A percentile compares a stretch with the other conserved stretches of the same genome.
Evolutionary conservation across 1,139 yeast species (phyloP).

Genomic region (Kluyveromyces sp.): DNA sequence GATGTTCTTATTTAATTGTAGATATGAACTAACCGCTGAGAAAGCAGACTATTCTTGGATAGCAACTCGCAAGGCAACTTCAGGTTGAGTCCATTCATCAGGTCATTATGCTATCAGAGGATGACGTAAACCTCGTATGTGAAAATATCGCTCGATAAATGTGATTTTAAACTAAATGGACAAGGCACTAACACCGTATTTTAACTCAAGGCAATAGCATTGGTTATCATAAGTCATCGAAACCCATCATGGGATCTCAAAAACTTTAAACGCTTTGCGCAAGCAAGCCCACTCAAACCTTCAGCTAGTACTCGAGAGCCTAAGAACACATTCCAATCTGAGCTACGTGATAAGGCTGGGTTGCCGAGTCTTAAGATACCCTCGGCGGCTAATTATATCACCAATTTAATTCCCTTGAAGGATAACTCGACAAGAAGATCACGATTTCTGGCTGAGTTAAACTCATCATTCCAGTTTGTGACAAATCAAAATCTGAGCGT

Average conservation of each 20-base stretch:
- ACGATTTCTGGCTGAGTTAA: conserved; percentile 7
- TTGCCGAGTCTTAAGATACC: not conserved
- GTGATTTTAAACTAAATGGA: not conserved
- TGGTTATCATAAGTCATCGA: conserved; percentile 6
- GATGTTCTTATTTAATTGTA: no score
- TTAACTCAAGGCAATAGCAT: conserved; percentile 5
- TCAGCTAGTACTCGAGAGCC: not conserved
- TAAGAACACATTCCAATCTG: not conserved
- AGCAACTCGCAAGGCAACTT: no score
- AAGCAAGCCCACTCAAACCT: no score
- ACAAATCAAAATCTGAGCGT: conserved; percentile 10
- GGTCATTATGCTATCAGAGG: not conserved
- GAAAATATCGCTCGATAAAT: not conserved
- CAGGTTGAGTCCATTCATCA: not conserved
- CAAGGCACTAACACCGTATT: not conserved
- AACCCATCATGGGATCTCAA: conserved; percentile 2
- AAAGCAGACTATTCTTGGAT: no score
- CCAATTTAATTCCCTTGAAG: conserved; percentile 8
- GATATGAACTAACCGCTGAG: not conserved
- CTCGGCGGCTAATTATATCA: conserved; percentile 5
- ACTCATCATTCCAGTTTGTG: conserved; percentile 10
- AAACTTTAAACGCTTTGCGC: no score
- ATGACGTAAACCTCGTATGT: conserved; percentile 1
- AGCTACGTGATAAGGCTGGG: not conserved
- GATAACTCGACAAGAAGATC: conserved; percentile 2